Percentiles rank a stretch among this genome's conserved stretches.
These are phyloP conservation scores for Talaromyces sp. DNA, from an alignment of 2,329 filamentous ascomycete species.

Conservation along the genomic window DNA sequence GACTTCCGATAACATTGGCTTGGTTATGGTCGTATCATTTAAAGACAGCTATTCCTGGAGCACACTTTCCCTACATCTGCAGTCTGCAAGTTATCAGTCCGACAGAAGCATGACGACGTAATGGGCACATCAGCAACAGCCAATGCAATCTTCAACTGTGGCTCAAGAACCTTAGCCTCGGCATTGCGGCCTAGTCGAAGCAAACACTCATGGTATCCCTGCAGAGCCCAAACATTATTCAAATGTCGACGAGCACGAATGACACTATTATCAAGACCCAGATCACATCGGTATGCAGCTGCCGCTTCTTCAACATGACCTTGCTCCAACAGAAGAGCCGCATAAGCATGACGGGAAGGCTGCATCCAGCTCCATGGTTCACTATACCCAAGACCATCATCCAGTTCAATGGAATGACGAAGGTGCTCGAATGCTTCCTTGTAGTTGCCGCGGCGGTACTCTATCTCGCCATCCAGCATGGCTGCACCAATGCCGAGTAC, in stretches of 20 bases:
- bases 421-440: conserved; percentile 63
- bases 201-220: conserved; percentile 73
- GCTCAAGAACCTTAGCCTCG: conserved; percentile 53
- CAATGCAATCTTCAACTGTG: conserved; percentile 56
- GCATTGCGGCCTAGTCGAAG: conserved; percentile 53
- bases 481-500: conserved; percentile 63
- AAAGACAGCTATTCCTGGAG: conserved; percentile 10
- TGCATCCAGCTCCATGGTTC: conserved; percentile 84
- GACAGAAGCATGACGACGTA: conserved; percentile 62
- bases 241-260: conserved; percentile 68
- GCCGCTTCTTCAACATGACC: conserved; percentile 60
- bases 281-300: conserved; percentile 62
- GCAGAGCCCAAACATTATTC: conserved; percentile 75
- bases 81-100: conserved; percentile 25
- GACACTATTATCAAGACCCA: conserved; percentile 62
- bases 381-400: conserved; percentile 68
- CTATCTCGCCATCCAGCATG: conserved; percentile 74
- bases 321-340: conserved; percentile 70
- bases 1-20: no score
- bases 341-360: conserved; percentile 70
- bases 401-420: conserved; percentile 58
- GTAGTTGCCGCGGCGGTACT: conserved; percentile 65
- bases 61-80: conserved; percentile 12
- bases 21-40: neutral
- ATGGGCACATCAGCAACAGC: conserved; percentile 64